A percentile compares a stretch with the other conserved stretches of the same genome.
These are phyloP conservation scores for Tetrapisispora iriomotensis DNA, from an alignment of 805 yeast species.

Conservation along the genomic window DNA sequence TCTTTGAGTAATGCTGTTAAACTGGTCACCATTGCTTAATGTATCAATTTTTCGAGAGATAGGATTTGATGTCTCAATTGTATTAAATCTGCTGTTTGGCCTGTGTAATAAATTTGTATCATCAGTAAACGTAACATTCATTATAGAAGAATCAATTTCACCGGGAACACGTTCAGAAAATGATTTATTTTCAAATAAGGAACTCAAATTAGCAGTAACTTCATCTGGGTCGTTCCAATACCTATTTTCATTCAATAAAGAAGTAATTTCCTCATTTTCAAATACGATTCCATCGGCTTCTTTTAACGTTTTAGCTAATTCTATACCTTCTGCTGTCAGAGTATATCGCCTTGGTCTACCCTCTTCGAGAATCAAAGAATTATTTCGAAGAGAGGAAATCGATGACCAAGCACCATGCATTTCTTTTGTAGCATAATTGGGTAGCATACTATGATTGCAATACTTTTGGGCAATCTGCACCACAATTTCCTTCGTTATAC, in stretches of 20 bases:
- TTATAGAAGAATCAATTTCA: slow-evolving; percentile 6
- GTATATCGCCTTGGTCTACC: slow-evolving; percentile 54
- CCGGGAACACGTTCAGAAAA: neutral
- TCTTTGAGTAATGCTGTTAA: slow-evolving; percentile 9
- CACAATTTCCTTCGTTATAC: slow-evolving; percentile 56
- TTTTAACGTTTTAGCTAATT: slow-evolving; percentile 48
- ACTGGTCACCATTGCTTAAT: neutral
- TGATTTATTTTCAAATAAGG: neutral
- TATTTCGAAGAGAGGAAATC: slow-evolving; percentile 49
- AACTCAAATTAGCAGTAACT: slow-evolving; percentile 18
- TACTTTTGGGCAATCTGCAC: slow-evolving; percentile 42
- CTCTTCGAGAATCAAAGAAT: slow-evolving; percentile 43
- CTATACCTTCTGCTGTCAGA: slow-evolving; percentile 61
- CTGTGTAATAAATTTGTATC: neutral
- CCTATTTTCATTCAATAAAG: neutral
- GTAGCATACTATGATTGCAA: slow-evolving; percentile 47
- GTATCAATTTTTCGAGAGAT: too few relatives aligned
- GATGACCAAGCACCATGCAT: slow-evolving; percentile 71
- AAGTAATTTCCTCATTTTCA: slow-evolving; percentile 9
- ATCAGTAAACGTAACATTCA: slow-evolving; percentile 14
- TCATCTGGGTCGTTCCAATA: neutral
- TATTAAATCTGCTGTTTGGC: neutral
- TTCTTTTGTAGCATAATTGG: slow-evolving; percentile 52
- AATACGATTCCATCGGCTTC: slow-evolving; percentile 35
- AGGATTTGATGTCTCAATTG: neutral